phyloP scores from a whole-genome alignment of 139 green algal genomes.

The Coccomyxa sp. region DNA sequence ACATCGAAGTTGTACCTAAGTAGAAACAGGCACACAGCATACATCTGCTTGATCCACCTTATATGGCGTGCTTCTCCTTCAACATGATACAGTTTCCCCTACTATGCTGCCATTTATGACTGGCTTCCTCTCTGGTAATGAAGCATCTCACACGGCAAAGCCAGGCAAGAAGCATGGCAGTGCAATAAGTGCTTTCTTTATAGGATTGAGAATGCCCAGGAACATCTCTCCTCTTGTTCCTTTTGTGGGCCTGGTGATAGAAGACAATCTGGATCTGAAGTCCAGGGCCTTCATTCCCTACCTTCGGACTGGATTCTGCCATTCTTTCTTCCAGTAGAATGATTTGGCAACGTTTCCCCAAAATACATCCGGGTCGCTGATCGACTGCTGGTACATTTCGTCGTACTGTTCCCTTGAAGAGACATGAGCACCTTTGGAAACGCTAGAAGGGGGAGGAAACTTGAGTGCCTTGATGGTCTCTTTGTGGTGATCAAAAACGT shows the following conservation, averaged over 20 bases:
- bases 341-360: constrained; percentile 81
- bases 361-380: constrained; percentile 87
- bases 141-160: no score
- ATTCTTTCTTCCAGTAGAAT: constrained; percentile 89
- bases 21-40: neutral
- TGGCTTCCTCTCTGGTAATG: neutral
- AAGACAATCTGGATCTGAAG: no score
- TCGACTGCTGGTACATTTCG: constrained; percentile 70
- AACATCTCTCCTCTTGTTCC: no score
- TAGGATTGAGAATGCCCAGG: no score
- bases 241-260: no score
- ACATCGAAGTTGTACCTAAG: constrained; percentile 59
- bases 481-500: no score
- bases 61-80: neutral
- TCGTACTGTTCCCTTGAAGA: constrained; percentile 63
- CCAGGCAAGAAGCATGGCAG: no score
- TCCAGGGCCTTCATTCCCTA: neutral
- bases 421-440: neutral
- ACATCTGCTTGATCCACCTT: neutral
- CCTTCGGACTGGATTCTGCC: constrained; percentile 35
- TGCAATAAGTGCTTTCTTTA: no score
- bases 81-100: neutral
- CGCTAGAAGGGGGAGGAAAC: no score
- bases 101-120: neutral
- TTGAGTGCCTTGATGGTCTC: no score